Evolutionary conservation across 257 asterid species (phyloP), one percentile per base, ranked within the genome.

Genomic region (Leptodermis oblonga): DNA sequence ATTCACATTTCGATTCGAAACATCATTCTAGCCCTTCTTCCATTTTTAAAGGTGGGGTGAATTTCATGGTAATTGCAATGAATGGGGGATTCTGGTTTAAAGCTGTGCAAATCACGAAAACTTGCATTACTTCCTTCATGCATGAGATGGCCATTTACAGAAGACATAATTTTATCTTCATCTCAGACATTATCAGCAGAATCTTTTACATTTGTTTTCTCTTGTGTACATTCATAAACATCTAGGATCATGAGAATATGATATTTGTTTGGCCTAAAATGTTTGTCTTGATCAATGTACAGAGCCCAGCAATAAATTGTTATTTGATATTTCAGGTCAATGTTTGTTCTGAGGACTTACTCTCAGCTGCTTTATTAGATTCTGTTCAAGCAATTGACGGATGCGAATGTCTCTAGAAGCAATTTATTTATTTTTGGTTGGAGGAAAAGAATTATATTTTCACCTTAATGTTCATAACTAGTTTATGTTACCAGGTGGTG

Each of bases 401-500:
- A 54, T 63, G 34, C 8, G 22, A 70, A 42, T n/a, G 55, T 31
- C 33, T 10, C 14, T 4, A 18, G 22, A 26, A 26, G 4, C 20
- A 45, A 12, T 2, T 17, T 28, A 25, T 15, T 2, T 0, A 2
- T 7, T 46, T 66, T 30, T 20, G 7, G 9, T 17, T 46, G n/a
- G 68, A 12, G 43, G 68, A n/a, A 13, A 62, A 39, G 20, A 14
- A 18, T 22, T 60, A 17, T 36, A 9, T 43, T 62, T 37, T 28
- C 13, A 65, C 1, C 36, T 11, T 62, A 28, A 7, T n/a, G 23
- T 63, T 18, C 7, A 23, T 59, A 0, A 46, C 7, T 46, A n/a
- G 45, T n/a, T 23, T 34, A 30, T 15, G 39, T 3, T 34, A 74
- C 71, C 81, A 90, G 98, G 82, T 92, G 98, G 98, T 92, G 98